Evolutionary conservation across 2,329 filamentous ascomycete species (phyloP).

Genomic region (Calcarisporium arbuscula): DNA sequence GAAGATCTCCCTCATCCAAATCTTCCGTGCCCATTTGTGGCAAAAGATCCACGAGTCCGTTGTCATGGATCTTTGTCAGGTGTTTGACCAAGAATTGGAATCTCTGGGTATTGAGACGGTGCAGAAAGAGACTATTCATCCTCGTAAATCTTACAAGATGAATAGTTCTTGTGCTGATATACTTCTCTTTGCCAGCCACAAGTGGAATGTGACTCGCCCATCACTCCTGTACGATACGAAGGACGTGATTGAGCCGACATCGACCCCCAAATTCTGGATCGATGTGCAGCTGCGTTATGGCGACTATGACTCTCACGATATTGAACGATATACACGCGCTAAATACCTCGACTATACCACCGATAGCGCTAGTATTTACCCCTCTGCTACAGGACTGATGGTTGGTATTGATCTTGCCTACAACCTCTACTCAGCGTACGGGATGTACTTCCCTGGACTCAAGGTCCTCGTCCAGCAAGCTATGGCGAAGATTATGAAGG

Average conservation of each 20-base stretch:
- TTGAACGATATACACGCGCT: conserved; percentile 92
- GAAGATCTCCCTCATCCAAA: conserved; percentile 97
- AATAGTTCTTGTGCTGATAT: conserved; percentile 99
- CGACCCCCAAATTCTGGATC: conserved; percentile 99
- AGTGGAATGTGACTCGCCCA: conserved; percentile 95
- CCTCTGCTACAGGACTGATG: conserved; percentile 94
- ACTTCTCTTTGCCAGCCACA: conserved; percentile 91
- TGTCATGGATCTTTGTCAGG: conserved; percentile 97
- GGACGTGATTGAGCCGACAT: conserved; percentile 86
- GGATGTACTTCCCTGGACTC: conserved; percentile 96
- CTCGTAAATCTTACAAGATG: conserved; percentile 99
- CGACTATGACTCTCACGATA: conserved; percentile 98
- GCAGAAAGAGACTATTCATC: conserved; percentile 98
- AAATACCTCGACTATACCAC: conserved; percentile 99
- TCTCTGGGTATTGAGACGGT: conserved; percentile 94
- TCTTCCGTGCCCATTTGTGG: conserved; percentile 99
- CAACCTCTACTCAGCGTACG: conserved; percentile 96
- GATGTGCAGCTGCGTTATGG: conserved; percentile 95
- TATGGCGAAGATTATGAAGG: conserved; percentile 99
- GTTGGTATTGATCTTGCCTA: conserved; percentile 96
- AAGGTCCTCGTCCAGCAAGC: conserved; percentile 95
- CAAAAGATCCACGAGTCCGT: conserved; percentile 99
- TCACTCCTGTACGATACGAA: conserved; percentile 95
- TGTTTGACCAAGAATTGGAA: conserved; percentile 95
- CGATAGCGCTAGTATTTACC: conserved; percentile 98